Evolutionary conservation across 805 yeast species (phyloP).

Genomic region (Ogataea pini): DNA sequence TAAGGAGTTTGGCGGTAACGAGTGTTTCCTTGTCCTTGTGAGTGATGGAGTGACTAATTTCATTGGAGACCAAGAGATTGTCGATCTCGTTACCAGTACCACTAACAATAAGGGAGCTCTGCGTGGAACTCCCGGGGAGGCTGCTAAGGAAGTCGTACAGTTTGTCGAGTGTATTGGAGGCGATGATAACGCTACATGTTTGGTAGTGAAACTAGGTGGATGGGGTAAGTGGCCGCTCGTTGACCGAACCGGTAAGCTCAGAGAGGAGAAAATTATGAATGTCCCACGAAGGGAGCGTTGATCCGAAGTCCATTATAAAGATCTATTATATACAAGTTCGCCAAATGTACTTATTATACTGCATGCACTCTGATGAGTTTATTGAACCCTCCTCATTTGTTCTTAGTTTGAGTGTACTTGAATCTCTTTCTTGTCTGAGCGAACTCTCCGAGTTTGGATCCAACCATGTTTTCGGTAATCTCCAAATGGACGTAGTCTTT

Average conservation of each 20-base stretch:
- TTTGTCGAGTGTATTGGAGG: slow-evolving; percentile 87
- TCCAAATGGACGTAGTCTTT: slow-evolving; percentile 87
- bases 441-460: slow-evolving; percentile 91
- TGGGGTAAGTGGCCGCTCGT: slow-evolving; percentile 93
- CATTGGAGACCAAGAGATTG: slow-evolving; percentile 86
- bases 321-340: slow-evolving; percentile 14
- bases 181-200: slow-evolving; percentile 94
- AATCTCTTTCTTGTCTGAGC: slow-evolving; percentile 91
- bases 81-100: slow-evolving; percentile 78
- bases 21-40: slow-evolving; percentile 77
- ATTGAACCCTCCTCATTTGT: slow-evolving; percentile 35
- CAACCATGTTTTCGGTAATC: slow-evolving; percentile 94
- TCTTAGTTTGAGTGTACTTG: slow-evolving; percentile 77
- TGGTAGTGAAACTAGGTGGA: slow-evolving; percentile 75
- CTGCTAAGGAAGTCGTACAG: slow-evolving; percentile 81
- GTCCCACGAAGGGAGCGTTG: slow-evolving; percentile 23
- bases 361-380: neutral
- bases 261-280: slow-evolving; percentile 62
- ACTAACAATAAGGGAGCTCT: slow-evolving; percentile 62
- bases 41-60: slow-evolving; percentile 87
- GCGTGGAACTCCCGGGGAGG: slow-evolving; percentile 77
- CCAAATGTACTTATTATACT: slow-evolving; percentile 5
- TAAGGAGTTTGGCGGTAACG: slow-evolving; percentile 72
- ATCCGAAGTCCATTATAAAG: neutral
- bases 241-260: slow-evolving; percentile 78